A percentile compares a stretch with the other conserved stretches of the same genome.
Evolutionary conservation across 2,329 filamentous ascomycete genomes (phyloP).

Genomic region (Penicillium sp.): DNA sequence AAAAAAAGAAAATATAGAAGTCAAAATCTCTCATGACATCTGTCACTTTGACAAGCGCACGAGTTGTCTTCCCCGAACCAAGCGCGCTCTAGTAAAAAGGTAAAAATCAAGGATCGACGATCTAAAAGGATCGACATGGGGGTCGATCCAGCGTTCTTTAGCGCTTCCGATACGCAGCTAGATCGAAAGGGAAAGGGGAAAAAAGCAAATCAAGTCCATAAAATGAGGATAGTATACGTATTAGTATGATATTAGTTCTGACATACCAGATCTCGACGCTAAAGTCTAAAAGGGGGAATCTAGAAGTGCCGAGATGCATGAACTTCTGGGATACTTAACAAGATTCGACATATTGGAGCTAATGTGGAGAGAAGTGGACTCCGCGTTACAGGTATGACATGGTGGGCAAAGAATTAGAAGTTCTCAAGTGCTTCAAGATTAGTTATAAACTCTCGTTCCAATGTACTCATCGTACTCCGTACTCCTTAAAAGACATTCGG

Average conservation of each 20-base stretch:
- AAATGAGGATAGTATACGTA: slow-evolving; percentile 4
- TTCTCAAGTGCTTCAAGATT: too few relatives aligned
- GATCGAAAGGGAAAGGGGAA: slow-evolving; percentile 19
- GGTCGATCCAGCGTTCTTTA: slow-evolving; percentile 12
- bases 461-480: background rate
- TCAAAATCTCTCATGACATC: slow-evolving; percentile 13
- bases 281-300: slow-evolving; percentile 8
- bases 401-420: background rate
- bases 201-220: slow-evolving; percentile 18
- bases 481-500: background rate
- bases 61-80: slow-evolving; percentile 9
- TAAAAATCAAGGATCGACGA: slow-evolving; percentile 15
- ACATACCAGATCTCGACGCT: slow-evolving; percentile 2
- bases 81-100: slow-evolving; percentile 10
- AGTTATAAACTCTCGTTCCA: background rate
- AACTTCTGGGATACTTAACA: slow-evolving; percentile 12
- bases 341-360: background rate
- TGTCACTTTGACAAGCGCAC: slow-evolving; percentile 25
- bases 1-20: background rate
- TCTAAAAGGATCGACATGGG: slow-evolving; percentile 18
- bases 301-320: slow-evolving; percentile 8
- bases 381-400: slow-evolving; percentile 4
- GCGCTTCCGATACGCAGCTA: slow-evolving; percentile 13
- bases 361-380: background rate
- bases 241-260: background rate